Base-by-base conservation (phyloP, 2,329 filamentous ascomycete species). In the Fusarium piperis region DNA sequence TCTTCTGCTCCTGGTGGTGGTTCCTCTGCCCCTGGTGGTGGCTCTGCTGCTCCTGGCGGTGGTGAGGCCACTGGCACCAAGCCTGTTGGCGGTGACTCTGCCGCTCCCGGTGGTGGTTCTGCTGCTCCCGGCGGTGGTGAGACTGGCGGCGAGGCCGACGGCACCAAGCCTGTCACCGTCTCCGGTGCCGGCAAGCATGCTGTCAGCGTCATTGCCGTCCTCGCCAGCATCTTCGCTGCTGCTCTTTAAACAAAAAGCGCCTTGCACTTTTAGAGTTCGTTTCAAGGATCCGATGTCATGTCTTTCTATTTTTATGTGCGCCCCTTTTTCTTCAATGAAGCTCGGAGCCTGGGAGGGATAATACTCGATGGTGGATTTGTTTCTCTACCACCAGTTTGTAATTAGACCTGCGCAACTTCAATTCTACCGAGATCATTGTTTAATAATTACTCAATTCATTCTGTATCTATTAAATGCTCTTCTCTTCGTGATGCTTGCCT, bases 101-200 rank as follows among this genome's bases (percentile, higher is more conserved):
- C 57, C 2, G 61, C 59, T 12, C 38, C 61, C 12, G 56, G 51
- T 0, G 44, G 23, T n/a, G 32, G 32, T 15, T 13, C 11, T 16
- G 23, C 46, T n/a, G n/a, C 52, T n/a, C 56, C 16, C n/a, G 36
- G 36, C 4, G 41, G 46, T 13, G 35, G 41, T 30, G n/a, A 30
- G 39, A 26, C 44, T 7, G 16, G 44, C 23, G 41, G 41, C 10
- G 44, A 48, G 44, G 26, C 23, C 23, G 44, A 48, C 26, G 16
- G 23, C 23, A 48, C 44, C 44, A 48, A 48, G 20, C 73, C 74
- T 11, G 65, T 73, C 61, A 70, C 39, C 7, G 72, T 72, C 39
- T 67, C 32, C 61, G 48, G 59, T 12, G 74, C 70, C 23, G 62
- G 67, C 35, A 75, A 75, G 62, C 70, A 75, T 59, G 73, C 70